phyloP scores from a whole-genome alignment of 768 basidiomycete genomes.

The Cystofilobasidium macerans region DNA sequence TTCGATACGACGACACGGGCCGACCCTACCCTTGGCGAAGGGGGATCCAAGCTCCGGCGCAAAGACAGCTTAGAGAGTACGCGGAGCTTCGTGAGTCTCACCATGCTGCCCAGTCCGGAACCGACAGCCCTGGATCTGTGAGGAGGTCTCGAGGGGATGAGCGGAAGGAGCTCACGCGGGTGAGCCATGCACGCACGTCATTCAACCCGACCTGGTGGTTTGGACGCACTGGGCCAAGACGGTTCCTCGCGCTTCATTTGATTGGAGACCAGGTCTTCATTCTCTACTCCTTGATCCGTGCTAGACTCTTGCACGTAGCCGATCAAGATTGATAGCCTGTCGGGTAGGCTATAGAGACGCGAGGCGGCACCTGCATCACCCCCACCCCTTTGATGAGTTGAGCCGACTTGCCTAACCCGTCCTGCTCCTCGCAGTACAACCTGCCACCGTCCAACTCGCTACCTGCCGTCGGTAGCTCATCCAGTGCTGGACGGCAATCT shows the following conservation, averaged over 20 bases:
- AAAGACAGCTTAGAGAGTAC: constrained; percentile 32
- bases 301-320: too few relatives aligned
- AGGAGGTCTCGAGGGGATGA: background rate
- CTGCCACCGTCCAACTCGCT: too few relatives aligned
- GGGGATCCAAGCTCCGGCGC: constrained; percentile 21
- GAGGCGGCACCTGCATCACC: background rate
- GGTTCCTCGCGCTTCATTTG: too few relatives aligned
- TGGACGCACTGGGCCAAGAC: too few relatives aligned
- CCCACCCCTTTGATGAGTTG: background rate
- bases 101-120: background rate
- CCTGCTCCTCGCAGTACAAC: constrained; percentile 8
- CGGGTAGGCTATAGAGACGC: background rate
- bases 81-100: constrained; percentile 29
- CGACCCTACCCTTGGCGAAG: background rate
- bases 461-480: background rate
- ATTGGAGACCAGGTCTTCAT: too few relatives aligned
- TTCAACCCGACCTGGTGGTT: too few relatives aligned
- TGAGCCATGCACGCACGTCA: too few relatives aligned
- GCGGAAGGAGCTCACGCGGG: too few relatives aligned
- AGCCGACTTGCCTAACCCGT: too few relatives aligned
- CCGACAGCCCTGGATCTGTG: background rate
- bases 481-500: background rate
- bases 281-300: too few relatives aligned
- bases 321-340: too few relatives aligned
- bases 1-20: background rate